A percentile compares a stretch with the other conserved stretches of the same genome.
phyloP scores from a whole-genome alignment of 805 yeast species.

The Clavispora carvajalis region DNA sequence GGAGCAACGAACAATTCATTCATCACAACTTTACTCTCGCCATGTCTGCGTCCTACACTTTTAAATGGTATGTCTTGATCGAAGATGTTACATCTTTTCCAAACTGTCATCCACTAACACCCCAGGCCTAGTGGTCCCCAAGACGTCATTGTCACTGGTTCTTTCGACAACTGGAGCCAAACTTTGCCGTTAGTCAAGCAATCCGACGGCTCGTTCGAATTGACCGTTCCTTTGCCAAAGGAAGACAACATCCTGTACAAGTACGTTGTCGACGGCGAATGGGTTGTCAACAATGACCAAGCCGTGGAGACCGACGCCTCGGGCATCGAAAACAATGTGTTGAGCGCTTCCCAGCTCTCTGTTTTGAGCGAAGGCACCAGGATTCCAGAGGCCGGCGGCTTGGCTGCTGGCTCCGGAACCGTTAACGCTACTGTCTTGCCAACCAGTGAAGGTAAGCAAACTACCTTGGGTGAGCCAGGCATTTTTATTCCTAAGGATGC shows the following conservation, averaged over 20 bases:
- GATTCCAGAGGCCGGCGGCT: conserved; percentile 16
- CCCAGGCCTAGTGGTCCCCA: conserved; percentile 41
- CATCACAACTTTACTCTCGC: conserved; percentile 1
- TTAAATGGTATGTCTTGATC: conserved; percentile 33
- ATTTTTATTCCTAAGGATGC: conserved; percentile 60
- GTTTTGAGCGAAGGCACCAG: conserved; percentile 8
- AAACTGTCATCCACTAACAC: conserved; percentile 19
- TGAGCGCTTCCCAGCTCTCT: conserved; percentile 32
- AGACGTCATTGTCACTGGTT: conserved; percentile 63
- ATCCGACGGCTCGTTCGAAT: conserved; percentile 54
- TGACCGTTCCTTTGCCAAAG: conserved; percentile 51
- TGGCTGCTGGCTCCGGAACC: conserved; percentile 8
- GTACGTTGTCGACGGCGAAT: conserved; percentile 67
- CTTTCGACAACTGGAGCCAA: conserved; percentile 49
- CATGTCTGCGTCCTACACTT: conserved; percentile 33
- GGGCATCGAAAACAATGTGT: conserved; percentile 50
- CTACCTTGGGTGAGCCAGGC: conserved; percentile 68
- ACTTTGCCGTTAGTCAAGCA: conserved; percentile 55
- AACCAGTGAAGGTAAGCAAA: conserved; percentile 36
- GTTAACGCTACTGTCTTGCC: conserved; percentile 43
- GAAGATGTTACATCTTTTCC: not conserved
- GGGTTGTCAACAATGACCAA: conserved; percentile 43
- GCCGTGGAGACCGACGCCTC: conserved; percentile 41
- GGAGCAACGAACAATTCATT: not conserved
- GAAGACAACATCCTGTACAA: conserved; percentile 45